Evolutionary conservation across 1,284 basidiomycete species (phyloP).

Genomic region (Trichosporon sp.): DNA sequence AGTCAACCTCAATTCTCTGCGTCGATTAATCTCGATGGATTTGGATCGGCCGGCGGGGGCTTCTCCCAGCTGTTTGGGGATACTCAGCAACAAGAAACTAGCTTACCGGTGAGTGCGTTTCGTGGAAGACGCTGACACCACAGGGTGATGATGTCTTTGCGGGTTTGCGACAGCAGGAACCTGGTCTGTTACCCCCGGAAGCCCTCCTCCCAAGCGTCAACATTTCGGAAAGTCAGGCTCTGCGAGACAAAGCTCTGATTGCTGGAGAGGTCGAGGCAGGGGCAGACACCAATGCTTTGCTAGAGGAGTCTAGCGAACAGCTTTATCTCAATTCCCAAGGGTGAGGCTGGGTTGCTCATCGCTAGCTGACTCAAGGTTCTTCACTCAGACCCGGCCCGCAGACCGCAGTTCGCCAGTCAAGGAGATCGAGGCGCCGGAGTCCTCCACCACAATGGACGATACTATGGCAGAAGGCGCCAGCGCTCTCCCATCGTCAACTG

Average conservation of each 20-base stretch:
- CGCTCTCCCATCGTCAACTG: neutral
- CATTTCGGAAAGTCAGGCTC: slow-evolving; percentile 39
- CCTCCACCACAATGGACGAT: neutral
- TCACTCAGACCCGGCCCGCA: slow-evolving; percentile 42
- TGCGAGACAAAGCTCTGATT: slow-evolving; percentile 41
- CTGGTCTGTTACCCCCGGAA: slow-evolving; percentile 25
- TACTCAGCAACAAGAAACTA: slow-evolving; percentile 25
- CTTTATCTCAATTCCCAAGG: slow-evolving; percentile 42
- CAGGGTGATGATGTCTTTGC: slow-evolving; percentile 36
- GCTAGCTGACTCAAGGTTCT: slow-evolving; percentile 26
- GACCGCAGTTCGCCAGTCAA: neutral
- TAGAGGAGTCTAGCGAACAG: slow-evolving; percentile 20
- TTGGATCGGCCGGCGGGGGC: slow-evolving; percentile 25
- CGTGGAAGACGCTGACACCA: neutral
- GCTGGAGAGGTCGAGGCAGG: slow-evolving; percentile 34
- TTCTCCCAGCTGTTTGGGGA: slow-evolving; percentile 45
- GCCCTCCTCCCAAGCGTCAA: slow-evolving; percentile 31
- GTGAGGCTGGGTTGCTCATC: slow-evolving; percentile 19
- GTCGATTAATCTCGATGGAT: slow-evolving; percentile 26
- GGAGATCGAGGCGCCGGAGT: neutral
- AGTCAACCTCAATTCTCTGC: neutral
- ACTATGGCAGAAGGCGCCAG: neutral
- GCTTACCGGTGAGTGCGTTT: neutral
- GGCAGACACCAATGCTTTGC: slow-evolving; percentile 8
- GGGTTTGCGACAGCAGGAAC: slow-evolving; percentile 24